phyloP scores from a whole-genome alignment of 441 rosid genomes.

The Isatis lusitanica region DNA sequence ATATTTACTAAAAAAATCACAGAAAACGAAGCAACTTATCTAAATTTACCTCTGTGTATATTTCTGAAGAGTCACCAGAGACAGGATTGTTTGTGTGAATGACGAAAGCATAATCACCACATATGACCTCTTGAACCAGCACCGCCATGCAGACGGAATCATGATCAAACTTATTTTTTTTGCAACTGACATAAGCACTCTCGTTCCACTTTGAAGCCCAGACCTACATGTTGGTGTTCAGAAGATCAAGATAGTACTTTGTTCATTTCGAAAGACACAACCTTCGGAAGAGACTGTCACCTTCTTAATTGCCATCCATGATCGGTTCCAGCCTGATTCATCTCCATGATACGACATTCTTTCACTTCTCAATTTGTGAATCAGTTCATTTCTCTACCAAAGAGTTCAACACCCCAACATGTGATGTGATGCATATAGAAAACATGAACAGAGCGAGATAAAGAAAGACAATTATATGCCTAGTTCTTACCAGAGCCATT shows the following conservation, averaged over 20 bases:
- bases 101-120: slow-evolving; percentile 83
- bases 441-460: slow-evolving; percentile 9
- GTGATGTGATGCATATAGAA: slow-evolving; percentile 12
- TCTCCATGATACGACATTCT: slow-evolving; percentile 68
- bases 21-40: neutral
- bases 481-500: slow-evolving; percentile 45
- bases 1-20: neutral
- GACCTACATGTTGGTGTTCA: slow-evolving; percentile 43
- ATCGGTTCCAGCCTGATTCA: slow-evolving; percentile 64
- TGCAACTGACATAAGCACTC: slow-evolving; percentile 71
- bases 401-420: slow-evolving; percentile 27
- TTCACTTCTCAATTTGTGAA: slow-evolving; percentile 57
- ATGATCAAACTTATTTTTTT: slow-evolving; percentile 58
- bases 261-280: neutral
- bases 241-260: slow-evolving; percentile 8
- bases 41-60: slow-evolving; percentile 65
- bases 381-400: slow-evolving; percentile 60
- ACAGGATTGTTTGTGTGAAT: slow-evolving; percentile 84
- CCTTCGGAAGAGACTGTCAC: slow-evolving; percentile 29
- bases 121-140: slow-evolving; percentile 68
- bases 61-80: slow-evolving; percentile 70
- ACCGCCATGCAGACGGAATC: slow-evolving; percentile 72
- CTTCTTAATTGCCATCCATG: slow-evolving; percentile 86
- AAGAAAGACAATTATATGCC: neutral
- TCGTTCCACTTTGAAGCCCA: slow-evolving; percentile 96